Evolutionary conservation across 2,329 filamentous ascomycete genomes (phyloP), one percentile per base, ranked within the genome.

Genomic region (Diaporthe longicolla): DNA sequence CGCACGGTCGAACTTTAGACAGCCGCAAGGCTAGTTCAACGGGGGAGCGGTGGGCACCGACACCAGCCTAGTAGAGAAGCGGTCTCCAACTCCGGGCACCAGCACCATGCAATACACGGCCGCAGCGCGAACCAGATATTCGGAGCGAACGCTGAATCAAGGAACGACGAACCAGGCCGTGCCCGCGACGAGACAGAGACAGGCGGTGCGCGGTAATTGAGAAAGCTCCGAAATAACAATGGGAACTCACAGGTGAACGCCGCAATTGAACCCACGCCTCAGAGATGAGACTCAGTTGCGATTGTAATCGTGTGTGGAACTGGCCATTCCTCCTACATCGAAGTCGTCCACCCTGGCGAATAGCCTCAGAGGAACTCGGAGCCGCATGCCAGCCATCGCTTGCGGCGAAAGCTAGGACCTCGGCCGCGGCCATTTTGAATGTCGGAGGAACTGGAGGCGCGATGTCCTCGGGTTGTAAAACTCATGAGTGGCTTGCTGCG

Each of bases 351-450:
- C 80, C 81, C 83, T 80, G 84, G 73, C 78, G 80, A 83, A 75
- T 81, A 77, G 78, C 77, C 78, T 76, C 80, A 72, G 78, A 82
- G 79, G 78, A 82, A 80, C 74, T 78, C 76, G 61, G 81, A 79
- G 76, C 81, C 77, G 80, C 79, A 79, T 77, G 78, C 79, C 77
- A 84, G 76, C 82, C 83, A 84, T 79, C 81, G 81, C 79, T 83
- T 84, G 78, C 82, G 82, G 79, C 83, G 78, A 82, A 83, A 76
- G 81, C 80, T 82, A 85, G 80, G 83, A 89, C 83, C 78, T 84
- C 83, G 83, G 84, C 85, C 81, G 87, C 82, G 82, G 89, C 88
- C 89, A 90, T 90, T 81, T 79, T 88, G 86, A 82, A 82, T 84
- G 82, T 84, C 82, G 77, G 77, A 78, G 79, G 82, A 84, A 65